These are phyloP conservation scores for Lepraria neglecta DNA, from an alignment of 495 filamentous ascomycete species.

Conservation along the genomic window DNA sequence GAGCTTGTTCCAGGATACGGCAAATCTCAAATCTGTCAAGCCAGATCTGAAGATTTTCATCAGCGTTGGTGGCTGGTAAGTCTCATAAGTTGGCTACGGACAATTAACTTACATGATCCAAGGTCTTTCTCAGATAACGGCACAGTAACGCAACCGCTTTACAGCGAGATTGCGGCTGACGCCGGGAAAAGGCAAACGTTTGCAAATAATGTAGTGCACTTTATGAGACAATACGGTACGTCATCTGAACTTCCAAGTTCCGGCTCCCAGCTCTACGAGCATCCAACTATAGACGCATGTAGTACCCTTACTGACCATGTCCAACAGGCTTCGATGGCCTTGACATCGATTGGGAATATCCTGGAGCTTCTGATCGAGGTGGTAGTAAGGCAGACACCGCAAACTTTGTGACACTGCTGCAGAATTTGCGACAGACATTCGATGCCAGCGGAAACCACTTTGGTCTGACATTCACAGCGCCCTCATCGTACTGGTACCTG, in stretches of 20 bases:
- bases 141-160: conserved; percentile 1
- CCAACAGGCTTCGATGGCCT: conserved; percentile 5
- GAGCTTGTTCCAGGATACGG: background rate
- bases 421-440: conserved; percentile 28
- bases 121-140: background rate
- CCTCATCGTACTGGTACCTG: conserved; percentile 44
- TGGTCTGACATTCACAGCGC: conserved; percentile 37
- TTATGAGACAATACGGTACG: background rate
- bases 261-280: background rate
- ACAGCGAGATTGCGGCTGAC: background rate
- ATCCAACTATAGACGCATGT: background rate
- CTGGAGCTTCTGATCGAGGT: conserved; percentile 41
- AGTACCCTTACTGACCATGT: background rate
- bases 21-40: background rate
- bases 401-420: conserved; percentile 39
- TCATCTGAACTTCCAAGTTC: background rate
- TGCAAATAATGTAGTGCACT: background rate
- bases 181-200: conserved; percentile 1
- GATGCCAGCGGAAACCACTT: conserved; percentile 15
- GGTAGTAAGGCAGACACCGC: conserved; percentile 35
- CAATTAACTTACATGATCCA: background rate
- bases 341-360: conserved; percentile 39
- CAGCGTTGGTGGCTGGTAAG: conserved; percentile 3
- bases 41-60: background rate
- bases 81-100: background rate